Base-by-base conservation (phyloP, 805 yeast species). In the Candida manassasensis region DNA sequence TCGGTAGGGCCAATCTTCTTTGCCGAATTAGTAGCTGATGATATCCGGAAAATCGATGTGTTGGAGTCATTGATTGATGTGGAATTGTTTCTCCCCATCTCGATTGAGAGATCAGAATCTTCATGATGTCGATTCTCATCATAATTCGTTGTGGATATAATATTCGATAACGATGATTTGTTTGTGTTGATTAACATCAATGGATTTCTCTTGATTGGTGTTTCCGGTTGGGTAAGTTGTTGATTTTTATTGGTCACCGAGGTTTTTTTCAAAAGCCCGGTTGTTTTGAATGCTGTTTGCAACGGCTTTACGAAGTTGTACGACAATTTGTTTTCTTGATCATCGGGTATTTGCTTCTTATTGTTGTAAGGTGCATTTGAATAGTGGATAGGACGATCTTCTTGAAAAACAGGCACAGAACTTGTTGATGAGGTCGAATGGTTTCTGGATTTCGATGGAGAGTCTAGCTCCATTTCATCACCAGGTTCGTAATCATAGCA, bases 291-390 rank as follows among this genome's bases (percentile, higher is more conserved):
- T 11, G 93, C 95, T 0, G 89, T 81, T 53, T 85, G 95, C 26
- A 86, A 67, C 2, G 96, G 96, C 52, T 82, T 84, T 15, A 84
- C 93, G 32, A 77, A 75, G 43, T 77, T 74, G 57, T 81, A 84
- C 8, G 67, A 61, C 3, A 55, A 41, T 32, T 54, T 55, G 35
- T 66, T 66, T 35, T 65, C 72, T 41, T 66, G 64, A 40, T 65
- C 62, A 21, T 63, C 63, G 34, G 37, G 34, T 16, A 32, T 11
- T 9, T 19, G 29, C 3, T 22, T 13, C 14, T 15, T 5, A 27
- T 19, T 14, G 19, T 17, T 13, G 19, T 5, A 3, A 8, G 25
- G 21, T 10, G 27, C 21, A 4, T 33, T 17, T 19, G 15, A 25
- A 11, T 12, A 8, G 10, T 12, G n/a, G 19, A 10, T 29, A 21